These are phyloP conservation scores for Penicillium steckii DNA, from an alignment of 495 filamentous ascomycete species.

Conservation along the genomic window DNA sequence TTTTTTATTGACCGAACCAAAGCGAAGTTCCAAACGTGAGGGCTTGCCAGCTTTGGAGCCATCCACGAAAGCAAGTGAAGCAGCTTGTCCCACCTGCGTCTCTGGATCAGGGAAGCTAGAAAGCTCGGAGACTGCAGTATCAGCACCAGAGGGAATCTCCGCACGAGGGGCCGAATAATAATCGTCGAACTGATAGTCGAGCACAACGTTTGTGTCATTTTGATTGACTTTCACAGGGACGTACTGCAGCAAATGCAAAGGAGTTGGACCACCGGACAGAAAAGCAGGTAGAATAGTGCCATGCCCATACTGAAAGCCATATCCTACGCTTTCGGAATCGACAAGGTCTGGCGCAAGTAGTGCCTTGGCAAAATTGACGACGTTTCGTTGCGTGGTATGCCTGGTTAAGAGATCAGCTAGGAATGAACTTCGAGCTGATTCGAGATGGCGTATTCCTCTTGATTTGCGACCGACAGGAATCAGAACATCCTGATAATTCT, in stretches of 20 bases:
- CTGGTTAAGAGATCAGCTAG: slow-evolving; percentile 23
- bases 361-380: slow-evolving; percentile 21
- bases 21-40: slow-evolving; percentile 14
- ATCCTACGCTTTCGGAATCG: slow-evolving; percentile 9
- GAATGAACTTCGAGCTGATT: slow-evolving; percentile 21
- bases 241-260: slow-evolving; percentile 29
- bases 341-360: slow-evolving; percentile 20
- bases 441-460: slow-evolving; percentile 22
- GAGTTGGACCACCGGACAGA: slow-evolving; percentile 9
- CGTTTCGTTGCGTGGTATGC: slow-evolving; percentile 11
- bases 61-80: background rate
- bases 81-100: background rate
- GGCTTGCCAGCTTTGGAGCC: background rate
- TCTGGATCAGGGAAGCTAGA: background rate
- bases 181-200: slow-evolving; percentile 26
- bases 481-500: slow-evolving; percentile 30
- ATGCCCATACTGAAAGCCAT: slow-evolving; percentile 34
- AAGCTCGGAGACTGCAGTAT: background rate
- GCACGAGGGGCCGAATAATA: slow-evolving; percentile 28
- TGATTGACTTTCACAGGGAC: slow-evolving; percentile 18
- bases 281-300: slow-evolving; percentile 29
- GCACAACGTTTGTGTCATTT: slow-evolving; percentile 12
- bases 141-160: slow-evolving; percentile 17
- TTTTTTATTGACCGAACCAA: slow-evolving; percentile 14
- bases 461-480: slow-evolving; percentile 18